Conservation (phyloP, 2,329 filamentous ascomycete genomes). For the Trichophyton schoenleinii region DNA sequence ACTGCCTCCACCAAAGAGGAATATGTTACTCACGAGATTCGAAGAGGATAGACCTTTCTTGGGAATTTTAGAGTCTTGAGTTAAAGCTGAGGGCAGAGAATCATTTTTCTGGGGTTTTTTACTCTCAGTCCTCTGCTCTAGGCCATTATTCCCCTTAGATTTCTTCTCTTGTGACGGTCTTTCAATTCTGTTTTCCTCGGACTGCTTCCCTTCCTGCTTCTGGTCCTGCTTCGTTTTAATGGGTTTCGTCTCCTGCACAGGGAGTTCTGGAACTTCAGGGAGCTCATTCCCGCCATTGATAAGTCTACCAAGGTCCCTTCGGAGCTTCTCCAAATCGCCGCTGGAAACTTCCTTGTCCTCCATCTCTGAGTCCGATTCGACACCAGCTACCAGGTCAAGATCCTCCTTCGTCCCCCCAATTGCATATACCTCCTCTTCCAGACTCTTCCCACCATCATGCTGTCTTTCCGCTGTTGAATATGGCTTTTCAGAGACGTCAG, state of each 20-base stretch:
- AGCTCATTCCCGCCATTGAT: constrained; percentile 21
- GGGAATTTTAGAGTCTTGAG: neutral
- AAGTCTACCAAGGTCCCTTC: constrained; percentile 26
- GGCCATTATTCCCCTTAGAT: neutral
- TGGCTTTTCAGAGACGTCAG: constrained; percentile 20
- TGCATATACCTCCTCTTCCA: constrained; percentile 34
- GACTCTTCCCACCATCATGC: constrained; percentile 14
- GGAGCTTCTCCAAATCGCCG: constrained; percentile 25
- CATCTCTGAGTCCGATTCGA: constrained; percentile 36
- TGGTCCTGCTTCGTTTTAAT: constrained; percentile 11
- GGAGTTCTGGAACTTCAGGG: neutral
- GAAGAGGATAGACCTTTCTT: neutral
- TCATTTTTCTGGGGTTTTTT: neutral
- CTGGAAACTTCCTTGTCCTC: constrained; percentile 24
- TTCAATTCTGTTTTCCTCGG: neutral
- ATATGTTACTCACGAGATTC: constrained; percentile 5
- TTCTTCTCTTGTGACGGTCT: neutral
- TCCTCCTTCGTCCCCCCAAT: constrained; percentile 41
- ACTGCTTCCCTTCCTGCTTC: constrained; percentile 15
- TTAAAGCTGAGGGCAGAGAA: neutral
- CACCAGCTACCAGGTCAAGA: constrained; percentile 33
- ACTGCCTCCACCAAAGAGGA: neutral
- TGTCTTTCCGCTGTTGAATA: constrained; percentile 9
- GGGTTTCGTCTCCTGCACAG: constrained; percentile 12
- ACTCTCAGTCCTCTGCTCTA: neutral